Conservation (phyloP, 106 monocot species). For the Apostasia ramifera region DNA sequence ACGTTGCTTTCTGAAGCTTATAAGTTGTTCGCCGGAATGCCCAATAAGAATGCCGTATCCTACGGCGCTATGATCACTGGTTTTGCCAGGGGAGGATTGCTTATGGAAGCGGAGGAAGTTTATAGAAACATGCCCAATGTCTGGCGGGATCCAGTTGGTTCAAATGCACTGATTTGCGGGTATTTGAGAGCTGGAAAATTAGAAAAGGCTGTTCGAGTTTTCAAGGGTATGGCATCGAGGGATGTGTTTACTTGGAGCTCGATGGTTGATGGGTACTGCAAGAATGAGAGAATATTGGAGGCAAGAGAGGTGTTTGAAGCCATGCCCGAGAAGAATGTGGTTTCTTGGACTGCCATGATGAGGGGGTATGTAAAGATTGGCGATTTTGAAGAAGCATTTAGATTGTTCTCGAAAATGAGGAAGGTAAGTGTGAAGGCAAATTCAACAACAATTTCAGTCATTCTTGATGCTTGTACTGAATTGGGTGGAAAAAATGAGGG, state of each 20-base stretch:
- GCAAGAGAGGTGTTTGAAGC: conserved; percentile 24
- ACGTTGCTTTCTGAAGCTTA: conserved; percentile 27
- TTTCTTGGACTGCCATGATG: conserved; percentile 54
- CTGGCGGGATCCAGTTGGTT: conserved; percentile 52
- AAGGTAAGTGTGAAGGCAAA: conserved; percentile 32
- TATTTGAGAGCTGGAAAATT: conserved; percentile 34
- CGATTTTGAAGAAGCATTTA: conserved; percentile 30
- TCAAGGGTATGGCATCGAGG: conserved; percentile 25
- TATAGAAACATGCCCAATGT: conserved; percentile 26
- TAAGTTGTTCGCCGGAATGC: conserved; percentile 31
- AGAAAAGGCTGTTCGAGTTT: conserved; percentile 28
- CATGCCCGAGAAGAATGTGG: conserved; percentile 48
- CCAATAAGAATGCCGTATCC: conserved; percentile 30
- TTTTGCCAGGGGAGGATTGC: conserved; percentile 28
- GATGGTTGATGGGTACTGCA: conserved; percentile 53
- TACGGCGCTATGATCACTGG: conserved; percentile 51
- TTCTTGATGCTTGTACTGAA: conserved; percentile 40
- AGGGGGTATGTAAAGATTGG: conserved; percentile 30
- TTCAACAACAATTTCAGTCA: conserved; percentile 36
- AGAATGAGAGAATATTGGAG: conserved; percentile 30
- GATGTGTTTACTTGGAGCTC: conserved; percentile 55
- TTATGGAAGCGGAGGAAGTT: conserved; percentile 40
- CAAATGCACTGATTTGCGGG: conserved; percentile 49
- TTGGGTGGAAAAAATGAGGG: conserved; percentile 23
- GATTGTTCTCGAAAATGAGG: conserved; percentile 40